Conservation (phyloP, 225 moss, liverwort and hornwort genomes). For the Sphagnum contortum region DNA sequence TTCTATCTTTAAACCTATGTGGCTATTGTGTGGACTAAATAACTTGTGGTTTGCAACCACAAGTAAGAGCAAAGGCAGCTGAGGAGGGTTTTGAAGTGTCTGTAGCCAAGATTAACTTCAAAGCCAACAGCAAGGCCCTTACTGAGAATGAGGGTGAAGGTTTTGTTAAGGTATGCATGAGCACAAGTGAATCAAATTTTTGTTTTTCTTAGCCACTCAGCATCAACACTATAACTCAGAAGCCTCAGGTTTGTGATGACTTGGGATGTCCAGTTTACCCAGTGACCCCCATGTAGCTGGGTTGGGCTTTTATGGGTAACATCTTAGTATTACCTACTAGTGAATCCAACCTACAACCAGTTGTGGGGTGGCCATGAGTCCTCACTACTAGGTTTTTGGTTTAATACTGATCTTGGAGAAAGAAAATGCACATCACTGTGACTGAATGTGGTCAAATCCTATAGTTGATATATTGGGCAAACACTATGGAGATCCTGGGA, state of each 20-base stretch:
- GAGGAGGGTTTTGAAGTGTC: constrained; percentile 84
- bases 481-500: constrained; percentile 87
- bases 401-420: too few relatives aligned
- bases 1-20: not conserved
- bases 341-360: too few relatives aligned
- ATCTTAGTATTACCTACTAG: too few relatives aligned
- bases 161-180: constrained; percentile 65
- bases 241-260: too few relatives aligned
- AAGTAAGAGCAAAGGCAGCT: constrained; percentile 76
- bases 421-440: too few relatives aligned
- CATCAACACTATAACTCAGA: not conserved
- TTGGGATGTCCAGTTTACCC: too few relatives aligned
- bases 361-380: too few relatives aligned
- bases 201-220: not conserved
- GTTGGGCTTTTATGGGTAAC: too few relatives aligned
- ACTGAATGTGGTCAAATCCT: not conserved
- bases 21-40: constrained; percentile 3
- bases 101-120: constrained; percentile 88
- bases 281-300: too few relatives aligned
- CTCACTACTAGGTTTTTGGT: too few relatives aligned
- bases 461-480: constrained; percentile 87
- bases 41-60: constrained; percentile 40
- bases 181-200: too few relatives aligned
- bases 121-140: constrained; percentile 97
- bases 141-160: constrained; percentile 98